phyloP scores from a whole-genome alignment of 2,329 filamentous ascomycete genomes.

The Fusarium illudens region DNA sequence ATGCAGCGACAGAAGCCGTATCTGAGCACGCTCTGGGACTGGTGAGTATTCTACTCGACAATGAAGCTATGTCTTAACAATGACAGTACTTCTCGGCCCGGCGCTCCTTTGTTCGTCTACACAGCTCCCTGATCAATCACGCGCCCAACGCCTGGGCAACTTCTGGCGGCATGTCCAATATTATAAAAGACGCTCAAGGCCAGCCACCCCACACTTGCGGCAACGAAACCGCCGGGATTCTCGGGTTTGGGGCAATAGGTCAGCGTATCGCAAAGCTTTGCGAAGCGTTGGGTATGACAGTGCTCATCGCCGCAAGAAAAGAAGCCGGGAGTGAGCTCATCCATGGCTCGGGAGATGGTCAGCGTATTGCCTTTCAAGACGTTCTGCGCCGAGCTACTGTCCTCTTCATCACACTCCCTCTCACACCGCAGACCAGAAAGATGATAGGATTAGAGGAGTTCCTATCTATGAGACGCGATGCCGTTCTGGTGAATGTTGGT shows the following conservation, averaged over 20 bases:
- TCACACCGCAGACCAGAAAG: background rate
- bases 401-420: background rate
- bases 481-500: conserved; percentile 13
- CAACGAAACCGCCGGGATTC: background rate
- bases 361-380: background rate
- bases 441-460: background rate
- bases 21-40: background rate
- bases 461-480: background rate
- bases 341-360: background rate
- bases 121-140: background rate
- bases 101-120: background rate
- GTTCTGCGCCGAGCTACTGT: background rate
- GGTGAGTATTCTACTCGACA: background rate
- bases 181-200: background rate
- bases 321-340: background rate
- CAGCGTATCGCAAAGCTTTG: background rate
- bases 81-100: background rate
- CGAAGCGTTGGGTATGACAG: background rate
- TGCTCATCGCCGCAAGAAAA: background rate
- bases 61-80: background rate
- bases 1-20: background rate
- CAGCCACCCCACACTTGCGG: background rate
- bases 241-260: background rate
- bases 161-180: background rate
- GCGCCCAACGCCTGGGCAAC: background rate